Base-by-base conservation (phyloP, 495 filamentous ascomycete species). In the Neurospora pannonica region DNA sequence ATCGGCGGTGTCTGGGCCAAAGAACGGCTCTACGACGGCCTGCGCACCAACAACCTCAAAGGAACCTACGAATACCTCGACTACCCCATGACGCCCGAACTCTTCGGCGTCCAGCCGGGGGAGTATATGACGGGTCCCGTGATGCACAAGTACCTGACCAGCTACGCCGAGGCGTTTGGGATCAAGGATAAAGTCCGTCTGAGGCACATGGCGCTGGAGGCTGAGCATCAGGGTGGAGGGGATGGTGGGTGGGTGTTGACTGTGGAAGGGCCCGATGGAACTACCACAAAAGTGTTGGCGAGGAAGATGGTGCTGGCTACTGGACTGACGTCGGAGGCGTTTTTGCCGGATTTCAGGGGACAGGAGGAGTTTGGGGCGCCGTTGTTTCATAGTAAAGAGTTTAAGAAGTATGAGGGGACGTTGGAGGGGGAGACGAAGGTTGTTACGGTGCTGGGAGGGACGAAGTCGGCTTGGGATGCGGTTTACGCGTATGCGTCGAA, bases 391-490 rank as follows among this genome's bases (percentile, higher is more conserved):
- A 86, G 84, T 40, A 86, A 83, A 70, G 86, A 93, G 72, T 87
- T 92, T 24, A 70, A 70, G 7, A 69, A 80, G 67, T 75, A 84
- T 67, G 75, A 72, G 0, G 28, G 31, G 43, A 82, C 81, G 21
- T 24, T 82, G 28, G 7, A 34, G 74, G 79, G 7, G 80, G 83
- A 2, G 38, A 78, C 76, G 31, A 79, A 80, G 21, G 79, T 76
- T 0, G 86, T 93, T 5, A 87, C 88, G 0, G 86, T 97, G 2
- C 86, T 93, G 70, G 92, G 93, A 17, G 90, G 88, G 10, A 89
- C 88, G 1, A 97, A 97, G 79, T 92, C 90, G 5, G 92, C 88
- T 1, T 94, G 88, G 86, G 94, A 97, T 84, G 89, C 89, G 3
- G 93, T 89, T 0, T 94, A 94, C 76, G 84, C 87, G 4, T 92